Evolutionary conservation across 2,329 filamentous ascomycete species (phyloP).

Genomic region (Calycina herbarum): DNA sequence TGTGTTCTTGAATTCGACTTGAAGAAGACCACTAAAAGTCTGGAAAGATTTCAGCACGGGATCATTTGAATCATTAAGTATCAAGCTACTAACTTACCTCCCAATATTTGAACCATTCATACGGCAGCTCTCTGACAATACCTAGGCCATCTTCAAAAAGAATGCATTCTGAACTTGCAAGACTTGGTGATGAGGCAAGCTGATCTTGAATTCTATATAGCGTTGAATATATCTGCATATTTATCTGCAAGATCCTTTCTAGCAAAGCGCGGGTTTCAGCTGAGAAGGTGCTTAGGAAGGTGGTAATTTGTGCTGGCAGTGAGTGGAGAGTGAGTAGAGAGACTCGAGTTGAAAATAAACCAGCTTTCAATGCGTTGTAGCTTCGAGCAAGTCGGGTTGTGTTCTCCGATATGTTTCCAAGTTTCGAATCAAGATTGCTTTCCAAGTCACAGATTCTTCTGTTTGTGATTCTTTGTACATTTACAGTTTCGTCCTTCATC

Average conservation of each 20-base stretch:
- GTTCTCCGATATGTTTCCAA: not conserved
- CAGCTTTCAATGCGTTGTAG: not conserved
- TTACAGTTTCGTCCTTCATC: not conserved
- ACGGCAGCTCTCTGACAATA: not conserved
- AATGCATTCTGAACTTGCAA: not conserved
- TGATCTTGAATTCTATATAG: conserved; percentile 4
- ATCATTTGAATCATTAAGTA: not conserved
- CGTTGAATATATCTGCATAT: conserved; percentile 10
- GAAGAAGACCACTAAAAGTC: conserved; percentile 1
- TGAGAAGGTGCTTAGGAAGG: conserved; percentile 2
- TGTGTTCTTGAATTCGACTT: not conserved
- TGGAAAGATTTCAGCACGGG: not conserved
- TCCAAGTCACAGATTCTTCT: not conserved
- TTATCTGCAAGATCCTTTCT: not conserved
- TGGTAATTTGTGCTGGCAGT: not conserved
- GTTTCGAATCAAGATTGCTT: conserved; percentile 4
- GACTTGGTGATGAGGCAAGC: not conserved
- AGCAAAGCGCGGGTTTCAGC: not conserved
- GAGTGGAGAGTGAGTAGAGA: not conserved
- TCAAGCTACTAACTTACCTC: not conserved
- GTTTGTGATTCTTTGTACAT: not conserved
- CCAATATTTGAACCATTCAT: conserved; percentile 10
- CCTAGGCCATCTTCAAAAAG: conserved; percentile 11
- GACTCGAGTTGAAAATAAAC: not conserved
- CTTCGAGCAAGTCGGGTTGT: not conserved